Percentiles rank a stretch among this genome's conserved stretches.
These are phyloP conservation scores for Metschnikowia anglica DNA, from an alignment of 805 yeast genomes.

Conservation along the genomic window DNA sequence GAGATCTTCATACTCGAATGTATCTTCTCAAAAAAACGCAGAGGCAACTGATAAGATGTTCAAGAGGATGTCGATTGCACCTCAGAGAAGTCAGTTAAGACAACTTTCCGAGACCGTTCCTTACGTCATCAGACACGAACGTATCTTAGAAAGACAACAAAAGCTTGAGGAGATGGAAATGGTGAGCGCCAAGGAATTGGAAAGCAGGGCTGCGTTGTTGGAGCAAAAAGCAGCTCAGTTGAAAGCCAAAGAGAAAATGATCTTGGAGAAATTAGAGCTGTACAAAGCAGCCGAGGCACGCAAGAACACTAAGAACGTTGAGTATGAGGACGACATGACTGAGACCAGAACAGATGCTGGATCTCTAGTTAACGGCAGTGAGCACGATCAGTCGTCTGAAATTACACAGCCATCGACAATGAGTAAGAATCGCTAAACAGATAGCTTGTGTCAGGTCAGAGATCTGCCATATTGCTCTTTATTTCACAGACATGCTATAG, in stretches of 20 bases:
- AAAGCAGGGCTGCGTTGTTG: conserved; percentile 70
- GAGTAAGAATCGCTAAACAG: not conserved
- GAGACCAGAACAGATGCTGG: not conserved
- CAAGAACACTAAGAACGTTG: conserved; percentile 3
- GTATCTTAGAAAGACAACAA: conserved; percentile 70
- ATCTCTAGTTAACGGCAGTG: not conserved
- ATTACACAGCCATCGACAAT: conserved; percentile 19
- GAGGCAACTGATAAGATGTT: conserved; percentile 29
- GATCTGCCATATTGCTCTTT: too few species aligned
- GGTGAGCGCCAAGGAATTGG: conserved; percentile 71
- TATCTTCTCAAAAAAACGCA: conserved; percentile 18
- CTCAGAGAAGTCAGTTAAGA: conserved; percentile 62
- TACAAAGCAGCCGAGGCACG: conserved; percentile 13
- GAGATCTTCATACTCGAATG: conserved; percentile 28
- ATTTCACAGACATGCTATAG: too few species aligned
- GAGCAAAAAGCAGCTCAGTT: conserved; percentile 73
- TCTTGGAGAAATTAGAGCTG: conserved; percentile 43
- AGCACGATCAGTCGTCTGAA: conserved; percentile 13
- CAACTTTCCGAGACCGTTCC: conserved; percentile 83
- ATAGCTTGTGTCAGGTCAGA: not conserved
- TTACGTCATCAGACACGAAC: conserved; percentile 76
- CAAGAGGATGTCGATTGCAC: conserved; percentile 45
- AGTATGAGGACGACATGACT: conserved; percentile 3
- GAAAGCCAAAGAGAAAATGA: conserved; percentile 60
- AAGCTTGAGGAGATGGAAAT: conserved; percentile 78